phyloP scores from a whole-genome alignment of 2,329 filamentous ascomycete species.

The Cladophialophora carrionii region DNA sequence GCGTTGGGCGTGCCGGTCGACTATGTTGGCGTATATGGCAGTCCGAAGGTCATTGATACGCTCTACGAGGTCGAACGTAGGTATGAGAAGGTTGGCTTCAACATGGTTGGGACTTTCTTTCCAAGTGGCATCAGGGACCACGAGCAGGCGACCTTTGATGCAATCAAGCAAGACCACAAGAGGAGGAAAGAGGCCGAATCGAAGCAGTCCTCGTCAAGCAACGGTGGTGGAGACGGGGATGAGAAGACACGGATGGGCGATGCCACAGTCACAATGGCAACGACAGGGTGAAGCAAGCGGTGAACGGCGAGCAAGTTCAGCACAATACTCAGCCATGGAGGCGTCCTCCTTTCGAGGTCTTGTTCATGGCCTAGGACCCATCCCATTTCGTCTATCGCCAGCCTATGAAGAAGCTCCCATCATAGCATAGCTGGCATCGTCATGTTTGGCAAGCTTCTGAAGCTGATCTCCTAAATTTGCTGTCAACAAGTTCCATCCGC shows the following conservation, averaged over 20 bases:
- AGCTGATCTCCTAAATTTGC: not conserved
- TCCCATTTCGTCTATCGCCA: not conserved
- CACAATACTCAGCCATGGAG: not conserved
- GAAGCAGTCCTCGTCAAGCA: not conserved
- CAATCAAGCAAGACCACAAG: conserved; percentile 6
- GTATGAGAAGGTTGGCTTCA: conserved; percentile 42
- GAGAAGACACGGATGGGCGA: not conserved
- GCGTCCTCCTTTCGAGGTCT: not conserved
- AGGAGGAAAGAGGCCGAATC: not conserved
- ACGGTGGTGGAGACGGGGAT: not conserved
- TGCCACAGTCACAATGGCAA: not conserved
- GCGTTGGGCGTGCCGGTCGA: conserved; percentile 42
- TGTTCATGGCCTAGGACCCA: not conserved
- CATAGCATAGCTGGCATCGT: not conserved
- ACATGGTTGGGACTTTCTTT: conserved; percentile 43
- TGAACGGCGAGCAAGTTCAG: not conserved
- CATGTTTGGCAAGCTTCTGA: not conserved
- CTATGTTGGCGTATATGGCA: conserved; percentile 39
- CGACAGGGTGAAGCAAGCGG: not conserved
- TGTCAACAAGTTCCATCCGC: no score
- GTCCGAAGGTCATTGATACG: conserved; percentile 42
- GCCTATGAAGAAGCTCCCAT: not conserved
- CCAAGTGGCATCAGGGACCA: conserved; percentile 31
- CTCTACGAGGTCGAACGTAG: conserved; percentile 41
- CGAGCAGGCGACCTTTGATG: conserved; percentile 6